phyloP scores from a whole-genome alignment of 352 stramenopile species.

The Pythium brassicae region DNA sequence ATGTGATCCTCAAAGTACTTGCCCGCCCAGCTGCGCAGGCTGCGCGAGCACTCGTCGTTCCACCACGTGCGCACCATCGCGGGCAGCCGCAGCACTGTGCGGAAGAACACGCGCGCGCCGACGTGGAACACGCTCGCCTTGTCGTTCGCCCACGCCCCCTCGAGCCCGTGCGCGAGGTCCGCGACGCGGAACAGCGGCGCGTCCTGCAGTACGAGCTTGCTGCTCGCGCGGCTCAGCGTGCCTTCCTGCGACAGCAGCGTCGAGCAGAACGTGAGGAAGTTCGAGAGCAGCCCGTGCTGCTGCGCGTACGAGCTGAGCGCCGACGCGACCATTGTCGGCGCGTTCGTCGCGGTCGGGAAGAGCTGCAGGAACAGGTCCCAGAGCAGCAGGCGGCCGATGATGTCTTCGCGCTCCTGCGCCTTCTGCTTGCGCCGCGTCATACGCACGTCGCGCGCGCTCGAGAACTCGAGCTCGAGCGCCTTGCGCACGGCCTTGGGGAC shows the following conservation, averaged over 20 bases:
- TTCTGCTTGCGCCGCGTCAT: constrained; percentile 53
- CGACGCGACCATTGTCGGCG: constrained; percentile 48
- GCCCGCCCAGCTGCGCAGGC: constrained; percentile 72
- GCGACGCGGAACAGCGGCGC: constrained; percentile 36
- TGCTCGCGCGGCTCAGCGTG: constrained; percentile 16
- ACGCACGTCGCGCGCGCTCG: constrained; percentile 22
- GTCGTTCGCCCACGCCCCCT: constrained; percentile 20
- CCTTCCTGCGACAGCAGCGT: constrained; percentile 58
- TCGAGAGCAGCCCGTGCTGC: constrained; percentile 52
- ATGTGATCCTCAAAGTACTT: constrained; percentile 90
- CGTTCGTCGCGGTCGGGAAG: constrained; percentile 39
- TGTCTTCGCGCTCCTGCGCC: constrained; percentile 43
- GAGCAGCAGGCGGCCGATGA: constrained; percentile 51
- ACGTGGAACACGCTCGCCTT: constrained; percentile 45
- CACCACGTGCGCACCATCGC: constrained; percentile 89
- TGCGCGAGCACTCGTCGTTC: constrained; percentile 86
- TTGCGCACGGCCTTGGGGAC: constrained; percentile 64
- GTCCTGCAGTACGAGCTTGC: constrained; percentile 39
- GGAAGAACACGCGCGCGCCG: constrained; percentile 71
- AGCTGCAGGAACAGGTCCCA: constrained; percentile 85
- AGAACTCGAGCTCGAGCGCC: constrained; percentile 51
- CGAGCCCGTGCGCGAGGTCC: constrained; percentile 31
- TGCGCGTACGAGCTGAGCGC: constrained; percentile 68
- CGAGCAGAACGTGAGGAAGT: constrained; percentile 61
- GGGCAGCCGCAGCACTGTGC: constrained; percentile 73